Evolutionary conservation across 1,284 basidiomycete species (phyloP).

Genomic region (Cerioporus squamosus): DNA sequence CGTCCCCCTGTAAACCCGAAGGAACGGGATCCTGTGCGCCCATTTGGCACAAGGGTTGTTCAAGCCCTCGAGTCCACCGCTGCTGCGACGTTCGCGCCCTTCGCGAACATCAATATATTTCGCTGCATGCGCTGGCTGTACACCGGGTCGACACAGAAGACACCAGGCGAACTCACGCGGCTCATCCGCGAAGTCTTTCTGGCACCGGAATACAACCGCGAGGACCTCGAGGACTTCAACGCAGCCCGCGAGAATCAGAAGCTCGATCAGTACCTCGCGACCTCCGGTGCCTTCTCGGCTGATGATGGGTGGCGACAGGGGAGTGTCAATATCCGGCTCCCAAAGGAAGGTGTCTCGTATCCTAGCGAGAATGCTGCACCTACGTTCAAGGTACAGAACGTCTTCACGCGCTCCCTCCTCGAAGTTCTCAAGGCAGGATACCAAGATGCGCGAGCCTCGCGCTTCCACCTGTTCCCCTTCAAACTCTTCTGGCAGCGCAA

Average conservation of each 20-base stretch:
- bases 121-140: conserved; percentile 37
- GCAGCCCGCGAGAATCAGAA: conserved; percentile 11
- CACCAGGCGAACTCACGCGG: conserved; percentile 30
- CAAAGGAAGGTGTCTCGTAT: too few relatives aligned
- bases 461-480: too few relatives aligned
- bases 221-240: conserved; percentile 26
- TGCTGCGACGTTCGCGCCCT: conserved; percentile 27
- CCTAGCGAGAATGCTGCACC: too few relatives aligned
- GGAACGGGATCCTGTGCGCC: background rate
- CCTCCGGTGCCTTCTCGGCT: background rate
- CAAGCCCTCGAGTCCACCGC: too few relatives aligned
- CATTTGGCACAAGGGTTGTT: background rate
- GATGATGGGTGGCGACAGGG: conserved; percentile 32
- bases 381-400: too few relatives aligned
- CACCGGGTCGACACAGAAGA: conserved; percentile 28
- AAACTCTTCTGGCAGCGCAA: too few relatives aligned
- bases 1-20: background rate
- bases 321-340: conserved; percentile 14
- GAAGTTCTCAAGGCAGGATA: too few relatives aligned
- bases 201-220: conserved; percentile 23
- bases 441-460: too few relatives aligned
- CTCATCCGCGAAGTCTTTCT: conserved; percentile 37
- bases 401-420: too few relatives aligned
- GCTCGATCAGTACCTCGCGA: conserved; percentile 16
- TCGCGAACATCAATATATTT: conserved; percentile 31